Conservation (phyloP, 1,284 basidiomycete species). For the Ganoderma multipileum region DNA sequence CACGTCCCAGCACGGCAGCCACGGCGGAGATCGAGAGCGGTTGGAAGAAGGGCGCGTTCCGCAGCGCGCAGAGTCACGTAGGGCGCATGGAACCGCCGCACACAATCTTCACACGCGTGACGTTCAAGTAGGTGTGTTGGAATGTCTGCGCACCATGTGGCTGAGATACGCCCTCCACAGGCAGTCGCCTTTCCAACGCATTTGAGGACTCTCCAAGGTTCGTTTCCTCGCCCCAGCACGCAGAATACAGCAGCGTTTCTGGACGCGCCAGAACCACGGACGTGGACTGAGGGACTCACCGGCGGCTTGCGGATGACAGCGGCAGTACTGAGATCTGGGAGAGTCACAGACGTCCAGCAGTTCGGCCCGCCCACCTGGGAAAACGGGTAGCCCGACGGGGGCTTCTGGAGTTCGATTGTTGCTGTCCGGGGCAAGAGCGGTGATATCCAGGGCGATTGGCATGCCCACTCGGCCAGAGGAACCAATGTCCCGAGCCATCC, state of each 20-base stretch:
- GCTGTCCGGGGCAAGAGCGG: conserved; percentile 2
- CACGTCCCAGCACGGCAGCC: not conserved
- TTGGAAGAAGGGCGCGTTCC: not conserved
- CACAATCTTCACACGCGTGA: not conserved
- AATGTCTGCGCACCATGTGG: not conserved
- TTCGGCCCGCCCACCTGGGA: conserved; percentile 1
- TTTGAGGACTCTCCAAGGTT: not conserved
- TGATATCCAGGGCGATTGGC: conserved; percentile 5
- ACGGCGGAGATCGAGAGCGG: not conserved
- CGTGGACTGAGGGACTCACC: conserved; percentile 1
- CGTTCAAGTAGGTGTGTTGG: not conserved
- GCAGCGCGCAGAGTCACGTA: not conserved
- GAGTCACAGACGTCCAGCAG: not conserved
- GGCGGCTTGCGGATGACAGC: not conserved
- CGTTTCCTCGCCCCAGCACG: not conserved
- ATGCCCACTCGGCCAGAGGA: not conserved
- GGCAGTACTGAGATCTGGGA: conserved; percentile 5
- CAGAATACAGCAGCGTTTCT: not conserved
- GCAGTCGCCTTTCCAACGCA: not conserved
- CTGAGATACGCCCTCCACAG: not conserved
- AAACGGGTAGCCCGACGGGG: not conserved
- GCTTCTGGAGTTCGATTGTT: conserved; percentile 3
- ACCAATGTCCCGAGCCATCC: not conserved
- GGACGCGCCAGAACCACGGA: not conserved
- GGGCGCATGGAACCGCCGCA: not conserved